Percentiles rank a stretch among this genome's conserved stretches.
Evolutionary conservation across 1,139 yeast genomes (phyloP).

Genomic region (Debaryomyces psychrophilus): DNA sequence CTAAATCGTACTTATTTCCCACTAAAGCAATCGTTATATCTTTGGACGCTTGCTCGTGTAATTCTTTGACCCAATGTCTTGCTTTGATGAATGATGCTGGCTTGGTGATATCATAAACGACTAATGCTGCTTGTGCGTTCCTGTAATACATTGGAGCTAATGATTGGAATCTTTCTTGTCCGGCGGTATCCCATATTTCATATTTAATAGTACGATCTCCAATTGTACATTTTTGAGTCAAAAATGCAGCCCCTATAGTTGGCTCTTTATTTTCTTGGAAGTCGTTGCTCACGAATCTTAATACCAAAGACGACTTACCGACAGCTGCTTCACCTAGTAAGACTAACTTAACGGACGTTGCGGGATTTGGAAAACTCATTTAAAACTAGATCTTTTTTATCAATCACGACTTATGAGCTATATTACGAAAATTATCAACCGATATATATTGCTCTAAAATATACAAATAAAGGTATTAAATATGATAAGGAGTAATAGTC

Average conservation of each 20-base stretch:
- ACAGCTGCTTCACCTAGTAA: conserved; percentile 97
- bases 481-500: conserved; percentile 1
- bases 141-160: conserved; percentile 98
- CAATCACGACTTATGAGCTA: background rate
- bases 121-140: conserved; percentile 97
- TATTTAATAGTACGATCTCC: conserved; percentile 90
- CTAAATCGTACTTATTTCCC: conserved; percentile 88
- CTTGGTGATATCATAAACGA: conserved; percentile 93
- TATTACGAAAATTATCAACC: background rate
- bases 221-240: conserved; percentile 91
- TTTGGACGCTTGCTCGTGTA: conserved; percentile 92
- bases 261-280: conserved; percentile 97
- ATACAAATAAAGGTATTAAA: background rate
- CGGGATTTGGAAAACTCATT: conserved; percentile 45
- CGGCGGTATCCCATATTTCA: conserved; percentile 99
- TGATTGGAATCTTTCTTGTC: conserved; percentile 95
- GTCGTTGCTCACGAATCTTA: conserved; percentile 92
- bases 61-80: conserved; percentile 98
- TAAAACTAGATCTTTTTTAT: background rate
- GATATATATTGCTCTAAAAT: background rate
- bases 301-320: conserved; percentile 90
- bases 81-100: conserved; percentile 98
- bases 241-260: conserved; percentile 96
- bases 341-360: conserved; percentile 85
- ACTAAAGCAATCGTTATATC: conserved; percentile 91